These are phyloP conservation scores for Pyrenochaeta sp. DNA, from an alignment of 2,329 filamentous ascomycete genomes.

Conservation along the genomic window DNA sequence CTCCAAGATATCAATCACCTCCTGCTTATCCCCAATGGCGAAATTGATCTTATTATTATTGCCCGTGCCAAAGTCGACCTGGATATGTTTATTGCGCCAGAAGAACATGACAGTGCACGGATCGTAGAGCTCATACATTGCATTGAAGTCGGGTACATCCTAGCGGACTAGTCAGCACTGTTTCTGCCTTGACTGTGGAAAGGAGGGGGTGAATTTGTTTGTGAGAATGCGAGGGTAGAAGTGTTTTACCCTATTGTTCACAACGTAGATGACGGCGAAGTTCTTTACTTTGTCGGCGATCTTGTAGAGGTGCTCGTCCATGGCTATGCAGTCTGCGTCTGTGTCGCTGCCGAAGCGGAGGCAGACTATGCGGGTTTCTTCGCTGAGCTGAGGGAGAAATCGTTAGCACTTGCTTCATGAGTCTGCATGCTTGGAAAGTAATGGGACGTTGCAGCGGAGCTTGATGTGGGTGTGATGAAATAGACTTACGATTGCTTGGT, in stretches of 20 bases:
- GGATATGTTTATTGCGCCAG: constrained; percentile 65
- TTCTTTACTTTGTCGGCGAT: constrained; percentile 71
- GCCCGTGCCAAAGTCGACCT: constrained; percentile 69
- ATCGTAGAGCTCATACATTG: constrained; percentile 91
- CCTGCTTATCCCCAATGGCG: constrained; percentile 93
- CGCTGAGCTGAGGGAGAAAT: constrained; percentile 50
- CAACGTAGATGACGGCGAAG: constrained; percentile 84
- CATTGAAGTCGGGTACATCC: constrained; percentile 81
- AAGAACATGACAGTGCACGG: constrained; percentile 94
- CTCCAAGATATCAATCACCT: constrained; percentile 97
- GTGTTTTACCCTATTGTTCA: constrained; percentile 78
- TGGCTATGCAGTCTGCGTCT: constrained; percentile 68
- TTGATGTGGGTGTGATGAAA: not conserved
- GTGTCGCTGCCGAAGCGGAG: constrained; percentile 89
- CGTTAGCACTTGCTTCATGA: too few species aligned
- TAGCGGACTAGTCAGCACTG: not conserved
- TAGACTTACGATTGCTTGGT: constrained; percentile 76
- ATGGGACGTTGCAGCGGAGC: too few species aligned
- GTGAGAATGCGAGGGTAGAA: not conserved
- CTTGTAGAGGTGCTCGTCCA: constrained; percentile 35
- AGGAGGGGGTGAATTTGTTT: not conserved
- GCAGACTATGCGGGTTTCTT: constrained; percentile 87
- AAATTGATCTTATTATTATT: constrained; percentile 98
- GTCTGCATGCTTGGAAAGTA: too few species aligned
- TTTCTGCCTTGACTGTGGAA: not conserved